Evolutionary conservation across 176 grass and related monocot species (phyloP).

Genomic region (Triticum dicoccoides): DNA sequence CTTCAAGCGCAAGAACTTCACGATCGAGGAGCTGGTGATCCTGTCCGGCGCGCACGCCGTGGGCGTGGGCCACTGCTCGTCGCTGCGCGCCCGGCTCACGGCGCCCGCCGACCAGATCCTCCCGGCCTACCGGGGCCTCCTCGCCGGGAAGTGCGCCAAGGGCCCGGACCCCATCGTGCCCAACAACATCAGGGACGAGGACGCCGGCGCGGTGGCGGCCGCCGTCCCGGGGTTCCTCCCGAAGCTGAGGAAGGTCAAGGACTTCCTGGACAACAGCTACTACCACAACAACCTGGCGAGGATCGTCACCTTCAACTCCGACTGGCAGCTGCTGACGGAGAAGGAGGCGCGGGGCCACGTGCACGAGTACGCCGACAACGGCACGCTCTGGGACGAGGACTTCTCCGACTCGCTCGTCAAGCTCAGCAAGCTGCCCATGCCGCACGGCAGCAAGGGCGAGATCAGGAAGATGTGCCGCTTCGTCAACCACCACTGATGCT

Average conservation of each 20-base stretch:
- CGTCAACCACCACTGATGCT: conserved; percentile 26
- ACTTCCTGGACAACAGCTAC: conserved; percentile 52
- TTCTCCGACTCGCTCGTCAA: conserved; percentile 58
- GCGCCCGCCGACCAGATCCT: conserved; percentile 30
- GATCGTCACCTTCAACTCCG: conserved; percentile 58
- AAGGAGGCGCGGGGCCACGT: conserved; percentile 40
- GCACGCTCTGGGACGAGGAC: conserved; percentile 40
- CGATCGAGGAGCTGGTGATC: conserved; percentile 62
- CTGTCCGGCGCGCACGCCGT: conserved; percentile 67
- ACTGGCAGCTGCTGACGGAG: conserved; percentile 53
- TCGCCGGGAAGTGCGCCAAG: background rate
- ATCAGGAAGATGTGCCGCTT: conserved; percentile 50
- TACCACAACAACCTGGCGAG: conserved; percentile 37
- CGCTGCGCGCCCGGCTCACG: conserved; percentile 34
- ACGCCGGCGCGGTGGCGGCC: conserved; percentile 11
- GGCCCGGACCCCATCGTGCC: background rate
- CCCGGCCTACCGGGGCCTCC: conserved; percentile 27
- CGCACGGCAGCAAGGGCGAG: conserved; percentile 28
- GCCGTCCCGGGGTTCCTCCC: conserved; percentile 14
- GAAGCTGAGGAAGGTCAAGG: conserved; percentile 25
- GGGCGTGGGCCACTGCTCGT: conserved; percentile 65
- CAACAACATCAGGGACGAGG: conserved; percentile 31
- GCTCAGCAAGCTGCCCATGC: conserved; percentile 60
- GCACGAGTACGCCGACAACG: conserved; percentile 44
- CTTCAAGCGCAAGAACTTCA: conserved; percentile 63